phyloP scores from a whole-genome alignment of 148 eudicot species.

The Fagopyrum esculentum region DNA sequence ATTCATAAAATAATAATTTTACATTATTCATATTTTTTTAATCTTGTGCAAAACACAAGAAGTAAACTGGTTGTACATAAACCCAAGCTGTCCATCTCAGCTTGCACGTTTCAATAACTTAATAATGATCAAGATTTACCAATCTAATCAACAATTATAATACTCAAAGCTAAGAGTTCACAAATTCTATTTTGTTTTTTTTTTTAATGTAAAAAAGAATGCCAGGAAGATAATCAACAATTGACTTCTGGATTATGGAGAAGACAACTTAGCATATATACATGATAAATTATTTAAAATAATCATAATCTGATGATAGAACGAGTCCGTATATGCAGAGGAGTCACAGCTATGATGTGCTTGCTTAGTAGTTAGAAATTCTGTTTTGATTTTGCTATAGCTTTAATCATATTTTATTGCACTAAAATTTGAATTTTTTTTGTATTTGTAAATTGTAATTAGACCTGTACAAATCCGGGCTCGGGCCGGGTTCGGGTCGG shows the following conservation, averaged over 20 bases:
- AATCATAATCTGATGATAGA: background rate
- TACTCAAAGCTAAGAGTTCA: background rate
- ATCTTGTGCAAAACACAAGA: no score
- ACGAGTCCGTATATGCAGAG: background rate
- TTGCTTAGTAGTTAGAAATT: background rate
- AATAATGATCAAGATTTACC: background rate
- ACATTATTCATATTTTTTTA: no score
- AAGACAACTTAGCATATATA: constrained; percentile 1
- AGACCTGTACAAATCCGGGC: no score
- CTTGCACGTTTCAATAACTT: background rate
- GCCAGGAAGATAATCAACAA: background rate
- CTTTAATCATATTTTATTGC: background rate
- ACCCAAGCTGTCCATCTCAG: no score
- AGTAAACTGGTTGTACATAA: no score
- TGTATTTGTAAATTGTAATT: background rate
- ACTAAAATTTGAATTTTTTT: background rate
- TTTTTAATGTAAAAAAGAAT: background rate
- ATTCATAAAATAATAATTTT: no score
- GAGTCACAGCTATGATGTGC: background rate
- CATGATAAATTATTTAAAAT: background rate
- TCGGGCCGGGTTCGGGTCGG: no score
- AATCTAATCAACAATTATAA: background rate
- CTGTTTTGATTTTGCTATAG: background rate
- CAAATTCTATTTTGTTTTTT: background rate
- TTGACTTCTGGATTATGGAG: background rate